Base-by-base conservation (phyloP, 257 asterid species). In the Solanum pennellii region DNA sequence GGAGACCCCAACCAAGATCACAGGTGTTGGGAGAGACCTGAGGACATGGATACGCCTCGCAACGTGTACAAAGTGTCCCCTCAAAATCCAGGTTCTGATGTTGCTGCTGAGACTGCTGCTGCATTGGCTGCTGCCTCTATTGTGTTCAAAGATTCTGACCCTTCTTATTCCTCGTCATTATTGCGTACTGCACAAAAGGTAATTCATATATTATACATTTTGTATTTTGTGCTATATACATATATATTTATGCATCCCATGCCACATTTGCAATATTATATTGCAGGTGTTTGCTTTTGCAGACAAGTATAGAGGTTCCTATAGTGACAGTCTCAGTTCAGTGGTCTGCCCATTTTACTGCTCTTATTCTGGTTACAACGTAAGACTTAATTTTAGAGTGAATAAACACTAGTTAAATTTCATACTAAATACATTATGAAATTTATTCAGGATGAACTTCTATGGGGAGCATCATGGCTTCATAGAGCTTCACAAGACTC, bases 391-490 rank as follows among this genome's bases (percentile, higher is more conserved):
- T 25, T 1, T 16, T 45, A 76, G 20, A 79, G 18, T 74, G 82
- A 73, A 73, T 11, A 20, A 18, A 20, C 14, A 71, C 44, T 4
- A 35, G 39, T 35, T 35, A 35, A 35, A 35, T 35, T 35, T 35
- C 39, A 35, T 35, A 35, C 39, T 35, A 35, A 35, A 35, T 35
- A 35, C 42, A 47, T 15, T 45, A 45, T 45, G 3, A 45, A 41
- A 42, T 9, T 39, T 39, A 39, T 72, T 68, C 89, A 96, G 99
- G 99, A 96, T 75, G 99, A 96, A 91, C 93, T 96, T 33, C 45
- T 95, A 84, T 96, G 99, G 99, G 98, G 95, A 85, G 99, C 99
- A 31, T 93, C 99, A 12, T 96, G 99, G 99, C 93, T 96, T 75
- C 96, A 95, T 14, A 88, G 89, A 90, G 99, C 99, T 66, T 91